Percentiles rank a stretch among this genome's conserved stretches.
Evolutionary conservation across 768 basidiomycete species (phyloP).

Genomic region (Tricholoma hemisulphureum): DNA sequence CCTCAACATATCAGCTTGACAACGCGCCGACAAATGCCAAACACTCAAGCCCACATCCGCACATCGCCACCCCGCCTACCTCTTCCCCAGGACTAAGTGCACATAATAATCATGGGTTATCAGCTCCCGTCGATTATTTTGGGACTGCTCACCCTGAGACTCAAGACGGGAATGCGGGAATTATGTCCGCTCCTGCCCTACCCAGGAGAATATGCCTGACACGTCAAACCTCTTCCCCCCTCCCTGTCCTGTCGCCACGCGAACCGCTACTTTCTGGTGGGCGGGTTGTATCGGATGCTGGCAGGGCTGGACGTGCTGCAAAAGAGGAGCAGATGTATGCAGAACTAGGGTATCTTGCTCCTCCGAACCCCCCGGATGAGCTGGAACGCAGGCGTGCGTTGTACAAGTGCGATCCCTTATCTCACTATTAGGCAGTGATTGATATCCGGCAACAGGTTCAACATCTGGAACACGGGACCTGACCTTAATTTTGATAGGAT

Average conservation of each 20-base stretch:
- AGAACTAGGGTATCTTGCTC: conserved; percentile 67
- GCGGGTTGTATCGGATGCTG: conserved; percentile 28
- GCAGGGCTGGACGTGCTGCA: conserved; percentile 46
- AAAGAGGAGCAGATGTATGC: conserved; percentile 69
- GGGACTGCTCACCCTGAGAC: neutral
- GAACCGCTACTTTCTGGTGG: conserved; percentile 34
- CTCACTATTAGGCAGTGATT: neutral
- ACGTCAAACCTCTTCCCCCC: conserved; percentile 64
- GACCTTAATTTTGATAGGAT: conserved; percentile 94
- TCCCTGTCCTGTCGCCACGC: conserved; percentile 43
- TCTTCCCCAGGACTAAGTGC: neutral
- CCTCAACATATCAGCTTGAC: neutral
- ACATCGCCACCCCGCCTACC: conserved; percentile 3
- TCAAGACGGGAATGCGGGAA: conserved; percentile 13
- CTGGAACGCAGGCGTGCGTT: conserved; percentile 77
- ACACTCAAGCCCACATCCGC: neutral
- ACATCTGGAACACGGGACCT: conserved; percentile 81
- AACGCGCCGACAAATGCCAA: neutral
- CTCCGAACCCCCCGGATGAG: conserved; percentile 86
- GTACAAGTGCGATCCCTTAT: conserved; percentile 60
- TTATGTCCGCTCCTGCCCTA: conserved; percentile 43
- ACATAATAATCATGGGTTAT: neutral
- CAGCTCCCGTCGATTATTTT: conserved; percentile 15
- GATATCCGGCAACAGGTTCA: conserved; percentile 57
- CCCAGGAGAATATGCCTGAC: conserved; percentile 54